Evolutionary conservation across 2,329 filamentous ascomycete genomes (phyloP).

Genomic region (Rugonectria rugulosa): DNA sequence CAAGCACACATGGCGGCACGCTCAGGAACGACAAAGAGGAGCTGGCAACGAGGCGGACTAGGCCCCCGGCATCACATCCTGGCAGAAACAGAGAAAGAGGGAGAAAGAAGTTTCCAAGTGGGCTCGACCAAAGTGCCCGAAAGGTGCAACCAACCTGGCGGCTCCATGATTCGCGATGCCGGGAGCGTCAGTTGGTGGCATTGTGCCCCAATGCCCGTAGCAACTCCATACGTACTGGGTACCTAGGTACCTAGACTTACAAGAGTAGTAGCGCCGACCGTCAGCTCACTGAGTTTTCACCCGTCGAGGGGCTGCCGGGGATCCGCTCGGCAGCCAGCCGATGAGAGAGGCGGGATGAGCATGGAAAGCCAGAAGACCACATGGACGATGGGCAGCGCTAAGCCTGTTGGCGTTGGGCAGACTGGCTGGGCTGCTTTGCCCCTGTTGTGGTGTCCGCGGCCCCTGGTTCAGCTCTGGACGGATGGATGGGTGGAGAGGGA

Average conservation of each 20-base stretch:
- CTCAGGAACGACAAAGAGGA: constrained; percentile 27
- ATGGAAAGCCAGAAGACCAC: constrained; percentile 26
- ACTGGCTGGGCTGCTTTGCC: not conserved
- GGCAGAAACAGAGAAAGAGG: constrained; percentile 7
- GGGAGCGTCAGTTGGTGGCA: constrained; percentile 21
- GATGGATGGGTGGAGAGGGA: not conserved
- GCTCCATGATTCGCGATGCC: constrained; percentile 34
- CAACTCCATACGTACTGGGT: too few relatives aligned
- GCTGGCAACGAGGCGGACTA: constrained; percentile 10
- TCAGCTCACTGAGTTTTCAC: constrained; percentile 1
- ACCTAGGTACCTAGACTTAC: too few relatives aligned
- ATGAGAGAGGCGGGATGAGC: constrained; percentile 21
- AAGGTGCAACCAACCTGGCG: constrained; percentile 16
- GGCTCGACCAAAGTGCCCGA: not conserved
- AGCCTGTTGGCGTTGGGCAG: constrained; percentile 19
- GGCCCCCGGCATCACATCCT: constrained; percentile 3
- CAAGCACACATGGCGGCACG: constrained; percentile 15
- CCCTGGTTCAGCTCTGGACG: not conserved
- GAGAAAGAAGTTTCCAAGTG: not conserved
- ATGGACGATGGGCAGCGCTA: constrained; percentile 14
- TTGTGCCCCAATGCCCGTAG: too few relatives aligned
- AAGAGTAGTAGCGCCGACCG: not conserved
- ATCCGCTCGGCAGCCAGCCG: constrained; percentile 34
- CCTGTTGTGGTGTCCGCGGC: constrained; percentile 13
- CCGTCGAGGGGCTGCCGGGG: constrained; percentile 16